Percentiles rank a stretch among this genome's conserved stretches.
Evolutionary conservation across 306 rosid species (phyloP).

Genomic region (Corylus americana): DNA sequence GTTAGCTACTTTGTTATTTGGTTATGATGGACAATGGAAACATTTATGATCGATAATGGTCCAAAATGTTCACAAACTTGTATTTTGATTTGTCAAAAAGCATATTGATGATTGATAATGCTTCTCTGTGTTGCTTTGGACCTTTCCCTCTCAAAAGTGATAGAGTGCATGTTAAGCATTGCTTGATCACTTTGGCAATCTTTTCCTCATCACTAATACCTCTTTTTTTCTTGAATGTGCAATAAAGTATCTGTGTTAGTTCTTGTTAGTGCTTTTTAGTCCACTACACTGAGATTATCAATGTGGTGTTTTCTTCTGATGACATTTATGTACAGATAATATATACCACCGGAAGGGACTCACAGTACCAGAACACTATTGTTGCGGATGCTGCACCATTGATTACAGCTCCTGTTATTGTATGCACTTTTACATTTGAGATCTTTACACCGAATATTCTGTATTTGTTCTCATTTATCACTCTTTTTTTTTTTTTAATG

Average conservation of each 20-base stretch:
- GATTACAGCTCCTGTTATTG: slow-evolving; percentile 76
- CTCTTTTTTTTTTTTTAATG: neutral
- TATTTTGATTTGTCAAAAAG: neutral
- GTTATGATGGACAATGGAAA: neutral
- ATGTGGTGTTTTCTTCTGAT: slow-evolving; percentile 24
- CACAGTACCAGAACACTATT: slow-evolving; percentile 66
- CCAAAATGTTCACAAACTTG: neutral
- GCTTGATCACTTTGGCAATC: neutral
- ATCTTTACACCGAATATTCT: slow-evolving; percentile 15
- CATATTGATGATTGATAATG: neutral
- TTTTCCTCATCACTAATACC: neutral
- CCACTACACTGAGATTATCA: slow-evolving; percentile 6
- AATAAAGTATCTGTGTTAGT: neutral
- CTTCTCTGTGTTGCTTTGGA: neutral
- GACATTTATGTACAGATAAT: slow-evolving; percentile 63
- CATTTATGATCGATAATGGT: neutral
- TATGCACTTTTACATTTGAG: slow-evolving; percentile 38
- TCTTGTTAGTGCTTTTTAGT: slow-evolving; percentile 10
- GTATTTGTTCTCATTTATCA: slow-evolving; percentile 27
- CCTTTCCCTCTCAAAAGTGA: slow-evolving; percentile 2
- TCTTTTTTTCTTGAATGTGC: neutral
- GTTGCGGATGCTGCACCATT: slow-evolving; percentile 72
- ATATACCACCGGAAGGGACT: slow-evolving; percentile 91
- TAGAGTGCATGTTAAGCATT: neutral
- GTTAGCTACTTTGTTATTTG: neutral